A percentile compares a stretch with the other conserved stretches of the same genome.
Evolutionary conservation across 345 rosid species (phyloP).

Genomic region (Aquilaria malaccensis): DNA sequence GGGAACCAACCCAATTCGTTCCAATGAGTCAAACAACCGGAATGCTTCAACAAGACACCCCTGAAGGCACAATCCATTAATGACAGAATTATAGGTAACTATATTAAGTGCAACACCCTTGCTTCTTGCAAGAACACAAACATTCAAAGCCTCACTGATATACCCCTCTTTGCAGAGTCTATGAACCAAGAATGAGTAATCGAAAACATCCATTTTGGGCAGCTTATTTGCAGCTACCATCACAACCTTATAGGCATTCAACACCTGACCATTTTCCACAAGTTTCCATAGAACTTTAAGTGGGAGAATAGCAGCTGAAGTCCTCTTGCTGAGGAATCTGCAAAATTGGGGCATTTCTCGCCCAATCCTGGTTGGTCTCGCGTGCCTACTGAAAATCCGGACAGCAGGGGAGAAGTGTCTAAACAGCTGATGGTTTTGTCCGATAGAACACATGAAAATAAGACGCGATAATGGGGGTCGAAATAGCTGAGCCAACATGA

Average conservation of each 20-base stretch:
- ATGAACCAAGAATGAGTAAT: constrained; percentile 49
- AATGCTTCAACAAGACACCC: constrained; percentile 87
- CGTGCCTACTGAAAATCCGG: too few relatives aligned
- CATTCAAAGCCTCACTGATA: constrained; percentile 46
- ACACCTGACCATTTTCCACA: constrained; percentile 36
- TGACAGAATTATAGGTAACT: constrained; percentile 61
- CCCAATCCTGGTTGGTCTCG: too few relatives aligned
- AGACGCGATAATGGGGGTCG: too few relatives aligned
- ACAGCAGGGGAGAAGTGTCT: too few relatives aligned
- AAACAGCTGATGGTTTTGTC: too few relatives aligned
- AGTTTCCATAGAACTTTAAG: constrained; percentile 38
- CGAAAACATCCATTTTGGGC: constrained; percentile 49
- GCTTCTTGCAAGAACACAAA: constrained; percentile 49
- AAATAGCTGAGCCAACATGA: too few relatives aligned
- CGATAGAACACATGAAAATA: too few relatives aligned
- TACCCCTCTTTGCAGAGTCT: constrained; percentile 75
- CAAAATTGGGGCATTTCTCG: too few relatives aligned
- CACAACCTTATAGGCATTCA: constrained; percentile 59
- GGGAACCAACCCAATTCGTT: constrained; percentile 46
- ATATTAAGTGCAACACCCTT: constrained; percentile 48
- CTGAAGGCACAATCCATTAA: constrained; percentile 64
- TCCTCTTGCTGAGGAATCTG: too few relatives aligned
- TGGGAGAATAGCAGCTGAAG: constrained; percentile 25
- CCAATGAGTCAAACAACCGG: constrained; percentile 75
- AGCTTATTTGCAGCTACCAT: constrained; percentile 31